Evolutionary conservation across 371 early-diverging fungal species (phyloP), one percentile per base, ranked within the genome.

Genomic region (Funneliformis caledonium): DNA sequence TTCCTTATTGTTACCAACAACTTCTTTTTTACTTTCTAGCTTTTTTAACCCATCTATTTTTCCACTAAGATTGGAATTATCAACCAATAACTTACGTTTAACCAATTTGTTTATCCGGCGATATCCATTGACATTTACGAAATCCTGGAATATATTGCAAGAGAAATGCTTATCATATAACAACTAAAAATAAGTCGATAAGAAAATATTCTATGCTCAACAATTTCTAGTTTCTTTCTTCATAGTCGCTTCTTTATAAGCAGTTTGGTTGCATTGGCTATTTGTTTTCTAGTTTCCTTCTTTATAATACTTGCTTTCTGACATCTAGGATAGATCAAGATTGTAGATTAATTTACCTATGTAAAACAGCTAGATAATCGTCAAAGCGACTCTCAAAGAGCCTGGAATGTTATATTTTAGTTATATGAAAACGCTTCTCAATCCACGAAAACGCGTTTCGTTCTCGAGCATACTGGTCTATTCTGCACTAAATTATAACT

Each of bases 151-250:
- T 42, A 69, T 69, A 45, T 62, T 37, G 9, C 22, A 26, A 12
- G 64, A 22, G 22, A 62, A 45, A 37, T 45, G 69, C 42, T 69
- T 12, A 69, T 69, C 14, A 37, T 69, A 26, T 69, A 69, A 47
- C 69, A 2, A 22, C 69, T 16, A 69, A 69, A 69, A 69, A 37
- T 37, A 37, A 37, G 1, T 37, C 37, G 3, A 37, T 37, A 26
- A 37, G 37, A 62, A 16, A 69, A 69, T 42, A 69, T 12, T 69
- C 47, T 69, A 47, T 42, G 43, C 70, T 69, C 47, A 11, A 8
- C 70, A 42, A 69, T 69, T 69, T 69, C 70, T 43, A 69, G 12
- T 69, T 26, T 69, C 70, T 12, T 43, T 42, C 26, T 69, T 69
- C 45, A 69, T 69, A 69, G 43, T 42, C 43, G 11, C 70, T 43